phyloP scores from a whole-genome alignment of 2,329 filamentous ascomycete genomes.

The Fusarium sambucinum region DNA sequence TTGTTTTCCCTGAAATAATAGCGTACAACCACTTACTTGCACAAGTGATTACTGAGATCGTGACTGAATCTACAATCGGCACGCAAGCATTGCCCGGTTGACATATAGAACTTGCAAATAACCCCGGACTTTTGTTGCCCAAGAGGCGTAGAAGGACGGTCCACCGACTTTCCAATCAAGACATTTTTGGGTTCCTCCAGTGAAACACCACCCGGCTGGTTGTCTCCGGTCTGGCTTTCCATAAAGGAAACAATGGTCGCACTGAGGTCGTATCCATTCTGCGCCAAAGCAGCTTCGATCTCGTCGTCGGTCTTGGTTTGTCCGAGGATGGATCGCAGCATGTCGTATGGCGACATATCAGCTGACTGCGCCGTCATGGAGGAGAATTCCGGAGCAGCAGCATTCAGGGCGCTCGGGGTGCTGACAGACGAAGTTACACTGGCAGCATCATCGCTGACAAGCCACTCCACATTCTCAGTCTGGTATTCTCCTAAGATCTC shows the following conservation, averaged over 20 bases:
- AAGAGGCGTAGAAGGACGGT: conserved; percentile 81
- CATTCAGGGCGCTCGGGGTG: conserved; percentile 78
- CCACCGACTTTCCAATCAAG: conserved; percentile 91
- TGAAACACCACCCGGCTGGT: conserved; percentile 50
- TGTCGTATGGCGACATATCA: conserved; percentile 98
- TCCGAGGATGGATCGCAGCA: conserved; percentile 93
- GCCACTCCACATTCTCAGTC: conserved; percentile 95
- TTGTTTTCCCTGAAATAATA: background rate
- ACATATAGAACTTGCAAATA: conserved; percentile 97
- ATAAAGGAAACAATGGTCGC: conserved; percentile 92
- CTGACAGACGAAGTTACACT: conserved; percentile 81
- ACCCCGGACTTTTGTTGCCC: conserved; percentile 84
- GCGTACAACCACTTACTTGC: conserved; percentile 80
- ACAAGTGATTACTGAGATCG: conserved; percentile 93
- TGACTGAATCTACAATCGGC: conserved; percentile 98
- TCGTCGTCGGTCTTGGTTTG: conserved; percentile 92
- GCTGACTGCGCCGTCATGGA: conserved; percentile 71
- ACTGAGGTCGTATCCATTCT: conserved; percentile 92
- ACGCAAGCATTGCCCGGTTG: conserved; percentile 92
- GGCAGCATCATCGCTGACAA: conserved; percentile 88
- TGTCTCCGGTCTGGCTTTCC: conserved; percentile 68
- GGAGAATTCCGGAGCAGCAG: conserved; percentile 83
- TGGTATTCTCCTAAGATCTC: conserved; percentile 93
- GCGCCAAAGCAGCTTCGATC: conserved; percentile 89
- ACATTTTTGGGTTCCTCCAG: conserved; percentile 72